These are phyloP conservation scores for Corylus avellana DNA, from an alignment of 306 rosid genomes.

Conservation along the genomic window DNA sequence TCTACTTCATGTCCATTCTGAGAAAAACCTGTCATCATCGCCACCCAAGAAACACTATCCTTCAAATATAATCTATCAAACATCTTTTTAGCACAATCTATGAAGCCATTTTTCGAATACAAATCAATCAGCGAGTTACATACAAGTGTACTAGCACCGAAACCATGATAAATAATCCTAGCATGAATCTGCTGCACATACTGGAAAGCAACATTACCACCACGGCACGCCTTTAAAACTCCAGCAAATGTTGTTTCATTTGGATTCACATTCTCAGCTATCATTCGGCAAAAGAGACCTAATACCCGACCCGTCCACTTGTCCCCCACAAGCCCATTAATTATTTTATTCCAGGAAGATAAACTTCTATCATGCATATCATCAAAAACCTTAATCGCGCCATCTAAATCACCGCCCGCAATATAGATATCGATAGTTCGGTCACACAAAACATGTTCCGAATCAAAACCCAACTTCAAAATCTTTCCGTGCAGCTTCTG, in stretches of 20 bases:
- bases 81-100: conserved; percentile 64
- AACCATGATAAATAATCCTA: conserved; percentile 58
- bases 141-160: conserved; percentile 43
- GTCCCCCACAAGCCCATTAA: conserved; percentile 40
- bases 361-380: conserved; percentile 48
- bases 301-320: conserved; percentile 38
- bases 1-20: conserved; percentile 66
- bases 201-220: conserved; percentile 40
- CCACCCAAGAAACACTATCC: conserved; percentile 89
- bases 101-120: conserved; percentile 55
- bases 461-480: conserved; percentile 62
- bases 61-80: conserved; percentile 45
- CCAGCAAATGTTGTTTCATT: conserved; percentile 54
- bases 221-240: conserved; percentile 68
- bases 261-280: conserved; percentile 42
- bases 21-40: conserved; percentile 83
- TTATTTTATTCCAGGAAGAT: conserved; percentile 65
- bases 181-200: conserved; percentile 72
- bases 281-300: conserved; percentile 52
- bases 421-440: conserved; percentile 52
- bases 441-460: conserved; percentile 42
- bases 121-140: conserved; percentile 74
- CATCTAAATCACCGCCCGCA: conserved; percentile 42
- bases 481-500: conserved; percentile 70
- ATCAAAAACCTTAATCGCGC: conserved; percentile 56